phyloP scores from a whole-genome alignment of 2,329 filamentous ascomycete species.

The Arthrobotrys conoides region DNA sequence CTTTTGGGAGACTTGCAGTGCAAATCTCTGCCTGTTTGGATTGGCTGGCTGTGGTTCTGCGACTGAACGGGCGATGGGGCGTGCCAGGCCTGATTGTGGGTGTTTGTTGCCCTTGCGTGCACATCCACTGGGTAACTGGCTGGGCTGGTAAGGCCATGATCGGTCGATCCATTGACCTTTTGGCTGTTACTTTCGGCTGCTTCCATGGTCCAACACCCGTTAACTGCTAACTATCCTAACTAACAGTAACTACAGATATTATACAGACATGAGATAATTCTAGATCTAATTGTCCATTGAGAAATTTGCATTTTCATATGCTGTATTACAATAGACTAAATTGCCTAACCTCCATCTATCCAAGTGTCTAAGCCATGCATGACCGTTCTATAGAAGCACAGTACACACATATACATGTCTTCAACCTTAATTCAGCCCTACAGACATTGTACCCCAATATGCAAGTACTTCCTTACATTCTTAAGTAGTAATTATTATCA shows the following conservation, averaged over 20 bases:
- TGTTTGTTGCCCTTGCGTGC: constrained; percentile 6
- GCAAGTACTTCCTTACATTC: not conserved
- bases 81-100: constrained; percentile 15
- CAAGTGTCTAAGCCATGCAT: not conserved
- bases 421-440: constrained; percentile 30
- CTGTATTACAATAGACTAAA: no score
- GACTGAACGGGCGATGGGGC: constrained; percentile 6
- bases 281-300: not conserved
- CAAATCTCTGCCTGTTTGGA: constrained; percentile 42
- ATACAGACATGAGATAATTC: no score
- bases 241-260: no score
- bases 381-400: no score
- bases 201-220: not conserved
- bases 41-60: not conserved
- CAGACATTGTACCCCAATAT: not conserved
- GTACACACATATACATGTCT: not conserved
- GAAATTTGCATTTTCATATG: no score
- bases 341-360: not conserved
- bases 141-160: constrained; percentile 4
- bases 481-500: no score
- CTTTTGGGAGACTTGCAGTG: not conserved
- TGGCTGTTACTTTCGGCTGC: not conserved
- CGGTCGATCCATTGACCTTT: constrained; percentile 35
- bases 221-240: no score
- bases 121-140: no score